phyloP scores from a whole-genome alignment of 208 protist species.

The Angomonas desouzai region DNA sequence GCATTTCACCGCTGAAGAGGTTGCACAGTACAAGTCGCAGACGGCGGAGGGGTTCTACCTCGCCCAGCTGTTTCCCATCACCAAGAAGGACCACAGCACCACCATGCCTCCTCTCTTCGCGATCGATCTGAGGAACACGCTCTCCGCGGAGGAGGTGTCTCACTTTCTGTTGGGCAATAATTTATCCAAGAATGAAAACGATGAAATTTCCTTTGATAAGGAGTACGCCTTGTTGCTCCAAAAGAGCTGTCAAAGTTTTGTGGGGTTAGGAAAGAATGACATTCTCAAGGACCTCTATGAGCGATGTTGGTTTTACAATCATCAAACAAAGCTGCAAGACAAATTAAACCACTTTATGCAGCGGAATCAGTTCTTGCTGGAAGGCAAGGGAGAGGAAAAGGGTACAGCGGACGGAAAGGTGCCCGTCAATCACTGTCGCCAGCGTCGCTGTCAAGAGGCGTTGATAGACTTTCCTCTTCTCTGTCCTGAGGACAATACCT shows the following conservation, averaged over 20 bases:
- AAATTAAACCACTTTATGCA: neutral
- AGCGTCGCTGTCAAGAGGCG: neutral
- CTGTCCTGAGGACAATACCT: neutral
- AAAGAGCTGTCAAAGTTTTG: conserved; percentile 2
- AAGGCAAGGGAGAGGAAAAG: neutral
- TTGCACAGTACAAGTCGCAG: neutral
- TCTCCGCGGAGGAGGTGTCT: neutral
- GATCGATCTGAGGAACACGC: neutral
- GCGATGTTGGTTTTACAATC: neutral
- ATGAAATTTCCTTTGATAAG: neutral
- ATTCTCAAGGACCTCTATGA: neutral
- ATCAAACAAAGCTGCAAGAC: neutral
- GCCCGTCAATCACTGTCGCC: neutral
- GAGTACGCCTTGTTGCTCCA: neutral
- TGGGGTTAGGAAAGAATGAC: neutral
- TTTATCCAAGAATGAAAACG: neutral
- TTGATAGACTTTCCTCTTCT: neutral
- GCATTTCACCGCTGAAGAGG: neutral
- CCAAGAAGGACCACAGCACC: neutral
- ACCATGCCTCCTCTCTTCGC: neutral
- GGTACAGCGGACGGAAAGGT: neutral
- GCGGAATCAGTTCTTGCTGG: neutral
- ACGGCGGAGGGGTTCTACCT: neutral
- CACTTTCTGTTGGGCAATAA: neutral
- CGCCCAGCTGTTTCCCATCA: neutral